Percentiles rank a stretch among this genome's conserved stretches.
These are phyloP conservation scores for Phylloporus gajari DNA, from an alignment of 1,284 basidiomycete species.

Conservation along the genomic window DNA sequence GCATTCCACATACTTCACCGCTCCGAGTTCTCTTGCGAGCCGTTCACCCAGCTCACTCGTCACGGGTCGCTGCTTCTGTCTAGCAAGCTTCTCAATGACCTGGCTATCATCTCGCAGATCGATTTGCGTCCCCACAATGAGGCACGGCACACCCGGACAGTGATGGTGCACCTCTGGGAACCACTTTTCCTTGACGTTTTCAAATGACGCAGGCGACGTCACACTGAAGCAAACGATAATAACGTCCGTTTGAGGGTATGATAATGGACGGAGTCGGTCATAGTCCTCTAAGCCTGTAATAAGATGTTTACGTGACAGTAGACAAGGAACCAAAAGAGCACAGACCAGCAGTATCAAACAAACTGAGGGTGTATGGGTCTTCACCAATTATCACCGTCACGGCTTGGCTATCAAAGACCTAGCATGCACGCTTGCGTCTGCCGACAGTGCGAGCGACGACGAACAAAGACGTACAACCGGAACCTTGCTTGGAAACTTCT, in stretches of 20 bases:
- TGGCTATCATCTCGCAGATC: conserved; percentile 94
- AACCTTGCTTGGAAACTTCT: conserved; percentile 98
- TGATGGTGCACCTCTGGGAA: conserved; percentile 99
- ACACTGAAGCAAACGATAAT: conserved; percentile 99
- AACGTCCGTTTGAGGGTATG: conserved; percentile 99
- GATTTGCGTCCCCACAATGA: conserved; percentile 98
- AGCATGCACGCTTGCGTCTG: conserved; percentile 41
- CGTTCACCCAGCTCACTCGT: conserved; percentile 90
- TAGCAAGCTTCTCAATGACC: conserved; percentile 93
- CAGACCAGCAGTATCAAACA: conserved; percentile 97
- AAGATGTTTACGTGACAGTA: conserved; percentile 5
- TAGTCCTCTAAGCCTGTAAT: conserved; percentile 96
- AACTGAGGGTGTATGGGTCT: conserved; percentile 97
- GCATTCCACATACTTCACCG: conserved; percentile 99
- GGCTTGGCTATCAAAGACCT: conserved; percentile 98
- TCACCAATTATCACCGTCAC: conserved; percentile 99
- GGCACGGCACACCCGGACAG: conserved; percentile 99
- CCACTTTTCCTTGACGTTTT: conserved; percentile 99
- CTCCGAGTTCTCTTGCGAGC: conserved; percentile 94
- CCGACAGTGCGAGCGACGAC: conserved; percentile 4
- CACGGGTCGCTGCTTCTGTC: conserved; percentile 97
- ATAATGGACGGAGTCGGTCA: conserved; percentile 97
- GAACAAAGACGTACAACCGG: conserved; percentile 82
- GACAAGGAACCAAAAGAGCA: not conserved
- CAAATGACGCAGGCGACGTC: conserved; percentile 97